Percentiles rank a stretch among this genome's conserved stretches.
These are phyloP conservation scores for Entomophthora muscae DNA, from an alignment of 371 early-diverging fungal species.

Conservation along the genomic window DNA sequence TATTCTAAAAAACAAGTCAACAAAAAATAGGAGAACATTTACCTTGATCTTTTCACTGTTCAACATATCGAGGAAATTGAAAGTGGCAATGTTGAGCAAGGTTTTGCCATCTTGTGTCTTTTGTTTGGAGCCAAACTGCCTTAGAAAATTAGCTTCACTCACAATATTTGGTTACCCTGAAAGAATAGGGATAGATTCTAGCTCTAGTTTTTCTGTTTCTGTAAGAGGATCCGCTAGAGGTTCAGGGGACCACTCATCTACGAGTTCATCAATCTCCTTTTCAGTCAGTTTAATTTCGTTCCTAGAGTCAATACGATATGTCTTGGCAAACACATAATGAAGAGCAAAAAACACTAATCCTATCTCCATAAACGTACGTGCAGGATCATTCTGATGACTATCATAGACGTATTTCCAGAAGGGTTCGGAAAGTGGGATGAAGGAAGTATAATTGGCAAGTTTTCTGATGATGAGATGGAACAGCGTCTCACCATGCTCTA, in stretches of 20 bases:
- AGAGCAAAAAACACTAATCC: conserved; percentile 73
- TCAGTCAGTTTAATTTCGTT: conserved; percentile 63
- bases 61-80: conserved; percentile 74
- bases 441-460: conserved; percentile 1
- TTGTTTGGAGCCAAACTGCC: conserved; percentile 32
- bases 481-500: neutral
- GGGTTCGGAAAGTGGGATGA: conserved; percentile 58
- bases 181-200: conserved; percentile 56
- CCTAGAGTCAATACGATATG: conserved; percentile 62
- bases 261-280: conserved; percentile 87
- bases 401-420: conserved; percentile 67
- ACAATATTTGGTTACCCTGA: conserved; percentile 12
- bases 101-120: conserved; percentile 32
- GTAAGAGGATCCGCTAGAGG: conserved; percentile 69
- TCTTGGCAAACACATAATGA: conserved; percentile 71
- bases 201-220: conserved; percentile 60
- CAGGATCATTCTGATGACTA: conserved; percentile 93
- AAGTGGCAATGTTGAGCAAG: conserved; percentile 66
- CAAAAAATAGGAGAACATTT: conserved; percentile 3
- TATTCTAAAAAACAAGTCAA: conserved; percentile 27
- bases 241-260: conserved; percentile 94
- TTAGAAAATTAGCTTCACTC: conserved; percentile 8
- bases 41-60: conserved; percentile 53
- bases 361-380: conserved; percentile 74
- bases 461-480: neutral